phyloP scores from a whole-genome alignment of 192 early-diverging fungal genomes.

The Rhizophagus sp. region DNA sequence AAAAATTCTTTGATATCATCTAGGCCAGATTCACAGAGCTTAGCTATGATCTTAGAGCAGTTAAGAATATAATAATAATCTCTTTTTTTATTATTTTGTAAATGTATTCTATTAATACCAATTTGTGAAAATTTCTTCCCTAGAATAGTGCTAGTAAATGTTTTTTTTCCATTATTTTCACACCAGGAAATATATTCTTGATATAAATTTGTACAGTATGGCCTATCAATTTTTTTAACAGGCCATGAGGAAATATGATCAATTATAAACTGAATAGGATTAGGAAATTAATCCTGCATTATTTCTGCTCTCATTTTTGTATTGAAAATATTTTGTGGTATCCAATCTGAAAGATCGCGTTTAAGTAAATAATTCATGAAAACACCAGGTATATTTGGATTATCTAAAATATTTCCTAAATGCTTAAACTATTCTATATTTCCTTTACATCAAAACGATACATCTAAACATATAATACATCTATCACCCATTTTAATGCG shows the following conservation, averaged over 20 bases:
- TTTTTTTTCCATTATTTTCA: background rate
- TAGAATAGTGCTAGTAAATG: background rate
- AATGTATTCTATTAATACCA: background rate
- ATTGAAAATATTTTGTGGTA: background rate
- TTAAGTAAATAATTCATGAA: slow-evolving; percentile 9
- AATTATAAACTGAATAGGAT: background rate
- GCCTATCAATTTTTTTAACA: background rate
- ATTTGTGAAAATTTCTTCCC: slow-evolving; percentile 6
- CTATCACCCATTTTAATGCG: background rate
- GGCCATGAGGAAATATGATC: slow-evolving; percentile 2
- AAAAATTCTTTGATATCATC: too few relatives aligned
- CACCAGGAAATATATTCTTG: background rate
- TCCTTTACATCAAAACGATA: background rate
- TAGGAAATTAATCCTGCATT: background rate
- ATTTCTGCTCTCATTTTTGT: slow-evolving; percentile 1
- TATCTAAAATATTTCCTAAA: too few relatives aligned
- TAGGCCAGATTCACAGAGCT: too few relatives aligned
- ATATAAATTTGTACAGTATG: background rate
- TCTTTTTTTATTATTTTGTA: background rate
- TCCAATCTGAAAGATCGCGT: background rate
- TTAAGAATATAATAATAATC: background rate
- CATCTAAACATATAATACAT: slow-evolving; percentile 7
- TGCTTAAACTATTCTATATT: background rate
- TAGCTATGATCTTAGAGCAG: too few relatives aligned
- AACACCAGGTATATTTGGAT: background rate